A percentile compares a stretch with the other conserved stretches of the same genome.
These are phyloP conservation scores for Lecanicillium sp. DNA, from an alignment of 2,329 filamentous ascomycete genomes.

Conservation along the genomic window DNA sequence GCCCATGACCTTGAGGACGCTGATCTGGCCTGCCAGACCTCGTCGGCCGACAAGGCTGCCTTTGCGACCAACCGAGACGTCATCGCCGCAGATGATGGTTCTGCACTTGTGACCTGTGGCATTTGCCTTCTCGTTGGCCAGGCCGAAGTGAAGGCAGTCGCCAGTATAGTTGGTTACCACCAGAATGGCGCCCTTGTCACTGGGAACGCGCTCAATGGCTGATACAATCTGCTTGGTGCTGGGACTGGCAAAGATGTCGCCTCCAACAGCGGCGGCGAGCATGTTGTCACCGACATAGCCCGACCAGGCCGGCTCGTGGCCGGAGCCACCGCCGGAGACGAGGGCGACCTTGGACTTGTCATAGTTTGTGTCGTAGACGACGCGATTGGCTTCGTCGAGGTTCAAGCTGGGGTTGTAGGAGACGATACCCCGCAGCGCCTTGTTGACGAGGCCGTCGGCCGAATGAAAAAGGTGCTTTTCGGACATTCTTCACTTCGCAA, in stretches of 20 bases:
- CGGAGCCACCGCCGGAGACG: constrained; percentile 47
- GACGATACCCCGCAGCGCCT: constrained; percentile 41
- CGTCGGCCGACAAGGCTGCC: constrained; percentile 51
- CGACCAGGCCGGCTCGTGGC: constrained; percentile 54
- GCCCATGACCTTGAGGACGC: constrained; percentile 49
- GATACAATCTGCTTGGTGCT: constrained; percentile 55
- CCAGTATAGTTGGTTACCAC: constrained; percentile 60
- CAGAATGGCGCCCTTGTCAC: constrained; percentile 45
- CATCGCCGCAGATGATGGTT: constrained; percentile 55
- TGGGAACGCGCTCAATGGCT: constrained; percentile 47
- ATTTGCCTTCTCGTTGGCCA: constrained; percentile 50
- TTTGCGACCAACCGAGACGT: constrained; percentile 53
- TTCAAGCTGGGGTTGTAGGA: constrained; percentile 43
- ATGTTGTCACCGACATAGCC: constrained; percentile 56
- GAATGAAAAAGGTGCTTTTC: constrained; percentile 45
- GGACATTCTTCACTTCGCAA: constrained; percentile 30
- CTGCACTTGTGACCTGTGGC: constrained; percentile 44
- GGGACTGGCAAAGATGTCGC: constrained; percentile 56
- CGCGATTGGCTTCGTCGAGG: constrained; percentile 41
- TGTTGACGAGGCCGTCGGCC: constrained; percentile 43
- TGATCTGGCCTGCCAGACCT: constrained; percentile 53
- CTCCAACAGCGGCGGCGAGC: constrained; percentile 51
- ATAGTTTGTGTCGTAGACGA: constrained; percentile 40
- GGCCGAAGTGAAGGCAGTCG: constrained; percentile 53
- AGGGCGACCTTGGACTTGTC: constrained; percentile 37